phyloP scores from a whole-genome alignment of 2,329 filamentous ascomycete genomes.

The Didymosphaeria variabile region DNA sequence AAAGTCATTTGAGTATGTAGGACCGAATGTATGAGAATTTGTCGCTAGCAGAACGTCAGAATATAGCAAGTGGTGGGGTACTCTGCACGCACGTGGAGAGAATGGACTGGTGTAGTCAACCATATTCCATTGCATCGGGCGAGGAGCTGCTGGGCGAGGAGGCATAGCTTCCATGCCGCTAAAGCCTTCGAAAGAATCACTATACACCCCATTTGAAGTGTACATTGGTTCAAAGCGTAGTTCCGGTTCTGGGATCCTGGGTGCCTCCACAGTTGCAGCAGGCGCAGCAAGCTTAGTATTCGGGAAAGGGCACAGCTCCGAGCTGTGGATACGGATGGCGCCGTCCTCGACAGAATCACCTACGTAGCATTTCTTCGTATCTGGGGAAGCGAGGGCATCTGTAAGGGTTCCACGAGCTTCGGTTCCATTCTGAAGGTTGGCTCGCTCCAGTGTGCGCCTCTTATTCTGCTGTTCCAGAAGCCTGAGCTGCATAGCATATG shows the following conservation, averaged over 20 bases:
- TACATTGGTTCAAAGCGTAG: neutral
- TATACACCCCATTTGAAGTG: slow-evolving; percentile 6
- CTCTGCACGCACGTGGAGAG: slow-evolving; percentile 16
- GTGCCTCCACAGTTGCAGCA: neutral
- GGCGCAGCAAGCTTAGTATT: neutral
- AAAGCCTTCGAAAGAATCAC: slow-evolving; percentile 1
- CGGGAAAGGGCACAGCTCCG: neutral
- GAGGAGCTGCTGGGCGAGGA: slow-evolving; percentile 28
- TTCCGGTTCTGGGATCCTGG: slow-evolving; percentile 6
- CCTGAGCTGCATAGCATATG: neutral
- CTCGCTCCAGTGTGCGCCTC: slow-evolving; percentile 1
- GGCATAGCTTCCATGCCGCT: slow-evolving; percentile 24
- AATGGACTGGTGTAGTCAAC: slow-evolving; percentile 19
- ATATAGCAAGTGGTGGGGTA: slow-evolving; percentile 17
- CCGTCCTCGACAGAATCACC: neutral
- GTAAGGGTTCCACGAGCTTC: neutral
- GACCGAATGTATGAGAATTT: neutral
- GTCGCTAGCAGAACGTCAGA: neutral
- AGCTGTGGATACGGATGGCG: neutral
- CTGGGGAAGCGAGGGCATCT: no score
- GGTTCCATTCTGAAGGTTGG: neutral
- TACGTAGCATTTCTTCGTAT: neutral
- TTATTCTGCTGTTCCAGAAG: slow-evolving; percentile 8
- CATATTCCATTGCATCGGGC: slow-evolving; percentile 19
- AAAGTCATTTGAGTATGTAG: neutral